phyloP scores from a whole-genome alignment of 805 yeast species.

The Ogataea chonburiensis region DNA sequence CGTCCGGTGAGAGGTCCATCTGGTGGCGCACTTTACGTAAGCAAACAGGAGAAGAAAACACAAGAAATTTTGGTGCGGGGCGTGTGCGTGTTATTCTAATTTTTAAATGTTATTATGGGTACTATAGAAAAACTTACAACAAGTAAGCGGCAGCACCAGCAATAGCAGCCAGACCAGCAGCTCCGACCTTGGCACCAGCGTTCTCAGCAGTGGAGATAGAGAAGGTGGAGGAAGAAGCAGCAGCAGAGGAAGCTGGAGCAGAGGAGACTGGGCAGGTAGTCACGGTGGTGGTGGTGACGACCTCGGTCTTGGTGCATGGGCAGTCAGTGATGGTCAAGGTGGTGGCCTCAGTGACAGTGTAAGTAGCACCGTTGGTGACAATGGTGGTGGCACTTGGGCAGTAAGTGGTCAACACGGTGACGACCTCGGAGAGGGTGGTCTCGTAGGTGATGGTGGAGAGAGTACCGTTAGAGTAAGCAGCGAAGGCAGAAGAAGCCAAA shows the following conservation, averaged over 20 bases:
- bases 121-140: slow-evolving; percentile 27
- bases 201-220: slow-evolving; percentile 27
- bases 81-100: no score
- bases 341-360: slow-evolving; percentile 75
- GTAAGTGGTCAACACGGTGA: slow-evolving; percentile 75
- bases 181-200: slow-evolving; percentile 39
- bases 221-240: slow-evolving; percentile 19
- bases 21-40: slow-evolving; percentile 1
- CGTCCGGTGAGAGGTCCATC: slow-evolving; percentile 3
- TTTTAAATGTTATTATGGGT: no score
- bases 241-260: slow-evolving; percentile 16
- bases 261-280: slow-evolving; percentile 22
- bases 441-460: slow-evolving; percentile 48
- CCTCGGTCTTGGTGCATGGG: slow-evolving; percentile 63
- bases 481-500: slow-evolving; percentile 42
- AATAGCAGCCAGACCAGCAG: slow-evolving; percentile 39
- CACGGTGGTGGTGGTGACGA: slow-evolving; percentile 27
- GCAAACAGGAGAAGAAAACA: background rate
- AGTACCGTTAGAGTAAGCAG: slow-evolving; percentile 46
- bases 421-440: slow-evolving; percentile 49
- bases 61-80: no score
- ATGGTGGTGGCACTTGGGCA: slow-evolving; percentile 75
- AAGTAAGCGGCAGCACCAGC: slow-evolving; percentile 42
- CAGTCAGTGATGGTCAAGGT: slow-evolving; percentile 84
- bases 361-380: slow-evolving; percentile 63